A percentile compares a stretch with the other conserved stretches of the same genome.
Evolutionary conservation across 306 rosid genomes (phyloP).

Genomic region (Acmispon strigosus): DNA sequence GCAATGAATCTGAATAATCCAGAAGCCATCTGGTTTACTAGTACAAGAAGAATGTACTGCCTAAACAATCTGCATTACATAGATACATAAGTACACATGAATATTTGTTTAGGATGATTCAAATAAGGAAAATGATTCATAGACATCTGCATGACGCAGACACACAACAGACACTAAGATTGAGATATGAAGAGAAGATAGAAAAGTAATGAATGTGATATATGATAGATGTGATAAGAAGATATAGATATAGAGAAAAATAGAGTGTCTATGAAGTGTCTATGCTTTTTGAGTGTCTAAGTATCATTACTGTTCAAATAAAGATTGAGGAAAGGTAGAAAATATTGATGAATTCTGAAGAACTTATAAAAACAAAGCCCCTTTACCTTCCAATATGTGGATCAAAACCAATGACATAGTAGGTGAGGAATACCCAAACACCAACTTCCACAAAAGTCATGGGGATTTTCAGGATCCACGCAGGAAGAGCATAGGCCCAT

Average conservation of each 20-base stretch:
- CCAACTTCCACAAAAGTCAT: conserved; percentile 39
- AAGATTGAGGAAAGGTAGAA: not conserved
- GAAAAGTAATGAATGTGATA: too few species aligned
- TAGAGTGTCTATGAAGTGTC: too few species aligned
- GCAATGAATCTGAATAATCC: conserved; percentile 41
- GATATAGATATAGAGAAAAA: too few species aligned
- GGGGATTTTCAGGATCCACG: conserved; percentile 56
- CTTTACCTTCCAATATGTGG: conserved; percentile 46
- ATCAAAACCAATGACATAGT: conserved; percentile 65
- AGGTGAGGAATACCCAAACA: conserved; percentile 53
- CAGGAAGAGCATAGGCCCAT: conserved; percentile 57
- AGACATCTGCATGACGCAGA: too few species aligned
- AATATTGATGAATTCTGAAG: not conserved
- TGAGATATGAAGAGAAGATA: too few species aligned
- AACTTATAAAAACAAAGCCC: not conserved
- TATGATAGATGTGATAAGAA: too few species aligned
- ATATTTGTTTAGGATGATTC: not conserved
- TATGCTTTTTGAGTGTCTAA: too few species aligned
- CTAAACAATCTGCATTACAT: conserved; percentile 40
- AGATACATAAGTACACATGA: not conserved
- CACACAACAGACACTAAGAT: too few species aligned
- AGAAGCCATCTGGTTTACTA: conserved; percentile 56
- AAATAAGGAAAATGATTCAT: not conserved
- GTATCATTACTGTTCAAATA: too few species aligned
- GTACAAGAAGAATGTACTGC: conserved; percentile 43